phyloP scores from a whole-genome alignment of 2,329 filamentous ascomycete genomes.

The Neoarthrinium moseri region DNA sequence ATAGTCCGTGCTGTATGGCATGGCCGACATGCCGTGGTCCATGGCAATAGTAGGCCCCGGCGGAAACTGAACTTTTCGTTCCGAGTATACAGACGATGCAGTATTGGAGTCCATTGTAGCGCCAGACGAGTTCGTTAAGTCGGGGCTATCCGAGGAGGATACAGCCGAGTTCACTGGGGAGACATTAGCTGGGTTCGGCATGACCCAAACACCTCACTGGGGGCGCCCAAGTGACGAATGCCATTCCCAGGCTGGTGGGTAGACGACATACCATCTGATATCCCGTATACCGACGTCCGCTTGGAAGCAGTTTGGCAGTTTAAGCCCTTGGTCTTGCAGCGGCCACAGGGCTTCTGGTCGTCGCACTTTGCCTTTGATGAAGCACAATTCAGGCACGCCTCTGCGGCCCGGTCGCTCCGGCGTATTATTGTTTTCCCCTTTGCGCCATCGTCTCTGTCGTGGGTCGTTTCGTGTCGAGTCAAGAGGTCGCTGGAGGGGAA shows the following conservation, averaged over 20 bases:
- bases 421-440: slow-evolving; percentile 23
- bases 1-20: slow-evolving; percentile 4
- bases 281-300: slow-evolving; percentile 15
- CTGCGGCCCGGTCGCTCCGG: slow-evolving; percentile 24
- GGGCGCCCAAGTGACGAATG: too few species aligned
- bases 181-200: too few species aligned
- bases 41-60: background rate
- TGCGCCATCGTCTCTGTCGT: slow-evolving; percentile 23
- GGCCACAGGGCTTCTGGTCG: slow-evolving; percentile 26
- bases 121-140: background rate
- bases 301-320: slow-evolving; percentile 20
- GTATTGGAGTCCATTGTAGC: background rate
- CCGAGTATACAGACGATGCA: background rate
- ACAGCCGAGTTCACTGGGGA: background rate
- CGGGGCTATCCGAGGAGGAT: background rate
- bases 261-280: slow-evolving; percentile 14
- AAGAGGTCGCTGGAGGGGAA: slow-evolving; percentile 22
- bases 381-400: slow-evolving; percentile 25
- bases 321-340: slow-evolving; percentile 22
- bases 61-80: slow-evolving; percentile 1
- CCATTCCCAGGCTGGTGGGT: too few species aligned
- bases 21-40: background rate
- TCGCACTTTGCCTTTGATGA: slow-evolving; percentile 28
- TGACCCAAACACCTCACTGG: too few species aligned
- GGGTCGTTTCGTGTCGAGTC: slow-evolving; percentile 27